Conservation (phyloP, 2,329 filamentous ascomycete genomes). For the Chlorencoelia australis region DNA sequence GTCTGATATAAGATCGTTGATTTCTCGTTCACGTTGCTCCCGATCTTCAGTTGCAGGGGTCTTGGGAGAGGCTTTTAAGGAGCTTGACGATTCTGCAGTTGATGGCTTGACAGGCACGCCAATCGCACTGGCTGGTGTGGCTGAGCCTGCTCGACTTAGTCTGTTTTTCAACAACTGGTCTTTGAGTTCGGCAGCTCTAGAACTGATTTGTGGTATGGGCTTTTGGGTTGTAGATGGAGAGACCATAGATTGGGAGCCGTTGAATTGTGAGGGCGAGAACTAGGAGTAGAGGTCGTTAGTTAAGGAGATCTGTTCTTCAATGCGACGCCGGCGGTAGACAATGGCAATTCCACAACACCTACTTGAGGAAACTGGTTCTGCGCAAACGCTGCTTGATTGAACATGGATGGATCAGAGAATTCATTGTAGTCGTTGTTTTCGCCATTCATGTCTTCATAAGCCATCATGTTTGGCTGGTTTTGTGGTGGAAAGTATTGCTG, state of each 20-base stretch:
- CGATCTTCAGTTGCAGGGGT: slow-evolving; percentile 8
- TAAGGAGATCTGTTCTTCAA: too few relatives aligned
- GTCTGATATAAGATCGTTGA: slow-evolving; percentile 22
- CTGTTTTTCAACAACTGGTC: slow-evolving; percentile 22
- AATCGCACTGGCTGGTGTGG: slow-evolving; percentile 12
- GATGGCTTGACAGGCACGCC: slow-evolving; percentile 1
- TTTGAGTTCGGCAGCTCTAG: slow-evolving; percentile 25
- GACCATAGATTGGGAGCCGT: slow-evolving; percentile 8
- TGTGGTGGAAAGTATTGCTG: slow-evolving; percentile 15
- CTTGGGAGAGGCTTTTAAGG: slow-evolving; percentile 13
- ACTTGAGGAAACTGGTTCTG: slow-evolving; percentile 22
- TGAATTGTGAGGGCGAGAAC: slow-evolving; percentile 18
- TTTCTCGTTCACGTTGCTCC: slow-evolving; percentile 16
- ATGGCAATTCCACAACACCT: slow-evolving; percentile 10
- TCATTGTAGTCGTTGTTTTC: slow-evolving; percentile 11
- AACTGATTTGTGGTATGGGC: slow-evolving; percentile 19
- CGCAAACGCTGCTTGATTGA: slow-evolving; percentile 15
- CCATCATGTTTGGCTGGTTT: slow-evolving; percentile 11
- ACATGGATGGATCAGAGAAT: slow-evolving; percentile 17
- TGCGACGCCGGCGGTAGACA: too few relatives aligned
- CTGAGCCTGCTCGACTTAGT: slow-evolving; percentile 16
- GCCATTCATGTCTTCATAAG: slow-evolving; percentile 12
- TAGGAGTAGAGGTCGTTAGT: too few relatives aligned
- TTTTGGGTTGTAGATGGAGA: slow-evolving; percentile 8
- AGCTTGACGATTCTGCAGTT: slow-evolving; percentile 10